Base-by-base conservation (phyloP, 805 yeast genomes). In the Blastobotrys parvus region DNA sequence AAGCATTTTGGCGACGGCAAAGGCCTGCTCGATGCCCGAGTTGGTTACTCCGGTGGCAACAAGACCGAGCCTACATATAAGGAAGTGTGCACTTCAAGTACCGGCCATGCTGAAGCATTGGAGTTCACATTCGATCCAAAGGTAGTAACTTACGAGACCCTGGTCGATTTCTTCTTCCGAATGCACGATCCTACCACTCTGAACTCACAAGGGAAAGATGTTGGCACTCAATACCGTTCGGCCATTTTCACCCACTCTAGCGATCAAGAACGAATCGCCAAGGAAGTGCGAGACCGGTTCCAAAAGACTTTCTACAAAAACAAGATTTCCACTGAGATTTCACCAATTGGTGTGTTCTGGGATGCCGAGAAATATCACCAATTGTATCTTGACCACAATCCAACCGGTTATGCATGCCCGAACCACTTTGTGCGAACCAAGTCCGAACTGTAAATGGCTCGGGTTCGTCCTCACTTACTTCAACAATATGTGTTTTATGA, bases 311-410 rank as follows among this genome's bases (percentile, higher is more conserved):
- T 90, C 84, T 82, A 80, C 62, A 45, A 45, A n/a, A 79, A 80
- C n/a, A 69, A 71, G 38, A 81, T 92, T 21, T 82, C 68, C 37
- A 88, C 97, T 1, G 65, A 64, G 36, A 75, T 89, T 41, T 82
- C 77, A 56, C 82, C 84, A 6, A 71, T 87, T 36, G 59, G 68
- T 40, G 70, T 69, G 46, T 92, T 85, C 71, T 82, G 80, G 68
- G 96, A 89, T 58, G 97, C 97, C n/a, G 98, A 90, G 63, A 89
- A 80, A 30, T 90, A 89, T 61, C 98, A 90, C 61, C 97, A 90
- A 60, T 57, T 72, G 48, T 90, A 92, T 60, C 69, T 90, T 54
- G 71, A 72, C 44, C 79, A 77, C 56, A 87, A 90, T 60, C 94
- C 96, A 2, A 63, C 67, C 3, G 97, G 97, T 3, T 87, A 89